phyloP scores from a whole-genome alignment of 257 asterid genomes.

The Solanum habrochaites region DNA sequence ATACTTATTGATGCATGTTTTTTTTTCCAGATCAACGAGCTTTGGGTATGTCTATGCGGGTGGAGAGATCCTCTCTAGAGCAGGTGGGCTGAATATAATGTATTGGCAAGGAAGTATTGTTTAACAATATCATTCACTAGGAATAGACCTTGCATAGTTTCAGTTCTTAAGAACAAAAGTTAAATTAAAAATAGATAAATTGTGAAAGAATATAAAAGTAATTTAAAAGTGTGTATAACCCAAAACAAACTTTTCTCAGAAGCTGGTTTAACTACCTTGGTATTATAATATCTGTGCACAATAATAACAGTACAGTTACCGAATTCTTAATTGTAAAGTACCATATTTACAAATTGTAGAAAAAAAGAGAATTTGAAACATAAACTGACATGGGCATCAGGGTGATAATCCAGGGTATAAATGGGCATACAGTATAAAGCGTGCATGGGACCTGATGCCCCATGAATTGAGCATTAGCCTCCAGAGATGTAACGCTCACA shows the following conservation, averaged over 20 bases:
- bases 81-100: constrained; percentile 44
- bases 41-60: constrained; percentile 99
- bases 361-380: background rate
- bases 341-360: background rate
- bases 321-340: background rate
- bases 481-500: background rate
- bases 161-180: background rate
- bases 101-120: background rate
- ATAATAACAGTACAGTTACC: background rate
- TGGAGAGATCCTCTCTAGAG: constrained; percentile 88
- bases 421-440: background rate
- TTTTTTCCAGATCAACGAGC: constrained; percentile 84
- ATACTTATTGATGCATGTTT: background rate
- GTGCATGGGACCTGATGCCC: background rate
- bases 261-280: background rate
- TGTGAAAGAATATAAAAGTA: background rate
- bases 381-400: background rate
- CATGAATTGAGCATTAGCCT: background rate
- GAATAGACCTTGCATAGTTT: background rate
- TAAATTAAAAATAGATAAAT: background rate
- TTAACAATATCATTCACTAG: background rate
- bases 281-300: background rate
- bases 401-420: background rate
- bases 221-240: background rate
- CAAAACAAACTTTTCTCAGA: background rate